Conservation (phyloP, 106 monocot genomes). For the Dendrobium huoshanense region DNA sequence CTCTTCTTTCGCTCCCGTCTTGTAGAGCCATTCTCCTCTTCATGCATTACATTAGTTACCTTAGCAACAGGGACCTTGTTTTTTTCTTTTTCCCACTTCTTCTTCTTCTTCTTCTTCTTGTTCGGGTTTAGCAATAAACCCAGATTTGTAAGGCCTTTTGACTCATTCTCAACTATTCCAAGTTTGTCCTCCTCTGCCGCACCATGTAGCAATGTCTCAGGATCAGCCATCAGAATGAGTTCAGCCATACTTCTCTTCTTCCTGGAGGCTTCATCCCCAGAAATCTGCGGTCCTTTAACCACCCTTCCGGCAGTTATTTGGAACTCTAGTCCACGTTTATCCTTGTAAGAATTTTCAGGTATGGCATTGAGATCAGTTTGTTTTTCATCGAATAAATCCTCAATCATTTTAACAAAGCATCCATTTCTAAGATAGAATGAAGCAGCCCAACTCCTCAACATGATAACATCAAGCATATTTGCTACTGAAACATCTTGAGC, state of each 20-base stretch:
- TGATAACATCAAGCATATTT: conserved; percentile 20
- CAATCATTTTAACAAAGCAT: conserved; percentile 9
- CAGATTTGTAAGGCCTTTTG: not conserved
- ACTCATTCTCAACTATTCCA: not conserved
- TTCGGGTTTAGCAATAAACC: not conserved
- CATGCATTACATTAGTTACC: not conserved
- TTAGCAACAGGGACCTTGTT: not conserved
- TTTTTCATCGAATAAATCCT: conserved; percentile 4
- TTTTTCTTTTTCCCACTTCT: not conserved
- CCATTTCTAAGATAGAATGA: conserved; percentile 12
- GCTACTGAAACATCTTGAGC: conserved; percentile 5
- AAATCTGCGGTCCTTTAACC: not conserved
- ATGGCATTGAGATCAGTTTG: not conserved
- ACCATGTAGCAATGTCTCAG: not conserved
- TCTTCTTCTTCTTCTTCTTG: not conserved
- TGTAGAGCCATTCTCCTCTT: not conserved
- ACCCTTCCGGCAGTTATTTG: not conserved
- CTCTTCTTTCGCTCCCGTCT: conserved; percentile 12
- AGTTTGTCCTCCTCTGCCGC: not conserved
- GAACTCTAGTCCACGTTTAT: not conserved
- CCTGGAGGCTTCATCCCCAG: not conserved
- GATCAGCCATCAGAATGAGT: conserved; percentile 4
- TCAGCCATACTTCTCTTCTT: conserved; percentile 12
- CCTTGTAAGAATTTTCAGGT: not conserved
- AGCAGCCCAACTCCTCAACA: conserved; percentile 38